Evolutionary conservation across 164 flowering plant species (phyloP), one percentile per base, ranked within the genome.

Genomic region (Stephania yunnanensis): DNA sequence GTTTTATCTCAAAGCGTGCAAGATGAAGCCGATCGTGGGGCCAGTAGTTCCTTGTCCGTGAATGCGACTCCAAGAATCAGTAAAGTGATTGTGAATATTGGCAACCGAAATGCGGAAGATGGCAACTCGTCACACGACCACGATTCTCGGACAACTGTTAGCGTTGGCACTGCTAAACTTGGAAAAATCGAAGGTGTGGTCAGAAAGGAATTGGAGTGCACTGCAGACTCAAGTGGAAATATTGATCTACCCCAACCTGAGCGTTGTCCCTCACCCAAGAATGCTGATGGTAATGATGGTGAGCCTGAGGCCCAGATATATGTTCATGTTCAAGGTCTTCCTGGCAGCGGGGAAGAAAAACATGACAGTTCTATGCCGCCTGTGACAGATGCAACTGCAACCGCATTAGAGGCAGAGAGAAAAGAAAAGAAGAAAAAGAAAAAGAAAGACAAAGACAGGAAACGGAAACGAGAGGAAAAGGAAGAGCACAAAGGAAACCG

Each of bases 21-120:
- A 46, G 78, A 77, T 70, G 92, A 89, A 50, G 75, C 66, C 64
- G 94, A 91, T 69, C 83, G 80, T n/a, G 90, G 85, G 7, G 87
- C 87, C 10, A 88, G 90, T 84, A 93, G 99, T 81, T 93, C 96
- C 17, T 85, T 89, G 73, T 95, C 99, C 29, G 97, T 95, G 17
- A 95, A 93, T 83, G 99, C 97, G 53, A 94, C 97, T 3, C 85
- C 77, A 25, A 86, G 92, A 77, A 83, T 83, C 75, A 77, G 84
- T n/a, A 71, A 68, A 4, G 93, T 86, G 29, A 80, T 81, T 20
- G 80, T 80, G 71, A 88, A 89, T 73, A 77, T 73, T 6, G 83
- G 89, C 78, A 85, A 88, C 77, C 93, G 85, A 55, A 89, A 87
- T 75, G 45, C 87, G 10, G 97, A 93, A 79, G 98, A 95, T 78